A percentile compares a stretch with the other conserved stretches of the same genome.
Conservation (phyloP, 805 yeast genomes). For the Saccharomycopsis fibuligera region DNA sequence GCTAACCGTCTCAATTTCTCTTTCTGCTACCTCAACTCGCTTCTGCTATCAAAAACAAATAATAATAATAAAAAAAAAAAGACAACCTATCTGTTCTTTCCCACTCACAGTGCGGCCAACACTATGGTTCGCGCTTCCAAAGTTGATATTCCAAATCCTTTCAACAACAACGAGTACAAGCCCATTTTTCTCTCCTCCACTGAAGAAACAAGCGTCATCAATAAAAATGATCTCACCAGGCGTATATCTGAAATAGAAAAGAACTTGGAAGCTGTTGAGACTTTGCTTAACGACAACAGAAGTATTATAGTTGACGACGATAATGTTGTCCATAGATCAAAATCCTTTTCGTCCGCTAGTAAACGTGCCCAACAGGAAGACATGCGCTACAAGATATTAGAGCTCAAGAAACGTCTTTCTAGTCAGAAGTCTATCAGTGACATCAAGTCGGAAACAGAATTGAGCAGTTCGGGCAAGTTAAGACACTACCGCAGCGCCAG, state of each 20-base stretch:
- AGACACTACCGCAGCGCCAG: slow-evolving; percentile 17
- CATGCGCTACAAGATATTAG: slow-evolving; percentile 13
- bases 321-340: neutral
- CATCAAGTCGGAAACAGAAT: slow-evolving; percentile 13
- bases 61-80: too few relatives aligned
- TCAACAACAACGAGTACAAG: slow-evolving; percentile 21
- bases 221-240: slow-evolving; percentile 12
- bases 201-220: slow-evolving; percentile 11
- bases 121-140: slow-evolving; percentile 7
- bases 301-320: slow-evolving; percentile 14
- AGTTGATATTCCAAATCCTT: slow-evolving; percentile 21
- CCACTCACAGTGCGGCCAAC: neutral
- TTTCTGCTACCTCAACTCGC: too few relatives aligned
- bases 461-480: slow-evolving; percentile 5
- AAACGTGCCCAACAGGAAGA: slow-evolving; percentile 2
- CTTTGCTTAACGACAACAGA: slow-evolving; percentile 13
- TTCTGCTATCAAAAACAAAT: too few relatives aligned
- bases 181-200: slow-evolving; percentile 20
- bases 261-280: slow-evolving; percentile 19
- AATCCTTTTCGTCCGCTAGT: neutral
- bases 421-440: slow-evolving; percentile 18
- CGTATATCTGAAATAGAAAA: slow-evolving; percentile 18
- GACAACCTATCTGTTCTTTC: too few relatives aligned
- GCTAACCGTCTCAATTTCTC: too few relatives aligned
- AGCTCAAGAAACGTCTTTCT: slow-evolving; percentile 13